Conservation (phyloP, 345 rosid genomes). For the Eucalyptus sp. region DNA sequence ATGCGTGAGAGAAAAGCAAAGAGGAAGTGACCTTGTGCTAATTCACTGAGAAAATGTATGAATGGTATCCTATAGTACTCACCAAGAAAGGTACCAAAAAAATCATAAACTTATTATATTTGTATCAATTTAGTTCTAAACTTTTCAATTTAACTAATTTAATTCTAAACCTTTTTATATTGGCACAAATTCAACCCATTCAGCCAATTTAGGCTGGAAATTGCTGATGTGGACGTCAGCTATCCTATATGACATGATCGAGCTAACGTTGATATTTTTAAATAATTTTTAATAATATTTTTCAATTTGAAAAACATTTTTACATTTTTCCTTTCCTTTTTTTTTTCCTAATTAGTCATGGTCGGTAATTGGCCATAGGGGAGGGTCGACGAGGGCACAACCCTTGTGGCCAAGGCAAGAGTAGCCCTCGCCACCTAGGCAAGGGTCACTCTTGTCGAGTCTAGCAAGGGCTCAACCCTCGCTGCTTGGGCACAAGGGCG, state of each 20-base stretch:
- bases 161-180: accelerated
- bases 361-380: no score
- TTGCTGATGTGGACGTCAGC: accelerated
- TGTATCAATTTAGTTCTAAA: accelerated
- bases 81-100: accelerated
- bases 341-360: no score
- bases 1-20: not conserved
- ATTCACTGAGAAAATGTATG: not conserved
- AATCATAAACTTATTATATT: no score
- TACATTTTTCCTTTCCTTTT: no score
- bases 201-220: no score
- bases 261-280: no score
- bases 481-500: accelerated
- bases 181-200: accelerated
- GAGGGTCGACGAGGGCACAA: no score
- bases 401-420: accelerated
- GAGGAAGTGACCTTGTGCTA: not conserved
- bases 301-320: no score
- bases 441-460: accelerated
- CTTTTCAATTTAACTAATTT: no score
- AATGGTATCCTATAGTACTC: not conserved
- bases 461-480: no score
- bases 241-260: accelerated
- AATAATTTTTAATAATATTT: no score
- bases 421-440: no score